Conservation (phyloP, 768 basidiomycete genomes). For the Hemileccinum impolitum region DNA sequence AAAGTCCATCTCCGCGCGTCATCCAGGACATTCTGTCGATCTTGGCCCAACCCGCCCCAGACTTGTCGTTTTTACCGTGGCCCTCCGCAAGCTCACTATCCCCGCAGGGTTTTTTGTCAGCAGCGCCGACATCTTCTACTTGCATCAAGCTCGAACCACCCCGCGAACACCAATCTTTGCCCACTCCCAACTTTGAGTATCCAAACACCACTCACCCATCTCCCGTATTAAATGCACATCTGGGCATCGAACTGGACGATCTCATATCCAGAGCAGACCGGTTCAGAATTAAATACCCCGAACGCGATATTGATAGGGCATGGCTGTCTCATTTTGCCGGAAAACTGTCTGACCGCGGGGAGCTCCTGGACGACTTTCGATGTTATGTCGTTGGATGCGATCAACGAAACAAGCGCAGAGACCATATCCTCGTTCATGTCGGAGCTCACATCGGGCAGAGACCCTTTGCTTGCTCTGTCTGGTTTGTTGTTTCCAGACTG, state of each 20-base stretch:
- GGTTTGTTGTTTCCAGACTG: constrained; percentile 41
- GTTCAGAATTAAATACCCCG: constrained; percentile 52
- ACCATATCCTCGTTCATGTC: constrained; percentile 73
- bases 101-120: not conserved
- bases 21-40: constrained; percentile 33
- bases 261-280: constrained; percentile 53
- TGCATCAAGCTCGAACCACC: not conserved
- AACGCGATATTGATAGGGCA: constrained; percentile 55
- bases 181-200: constrained; percentile 1
- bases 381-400: constrained; percentile 66
- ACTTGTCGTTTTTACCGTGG: constrained; percentile 9
- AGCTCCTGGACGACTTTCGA: constrained; percentile 56
- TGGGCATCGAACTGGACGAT: constrained; percentile 52
- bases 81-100: constrained; percentile 2
- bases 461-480: constrained; percentile 60
- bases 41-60: constrained; percentile 17
- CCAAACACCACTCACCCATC: constrained; percentile 24
- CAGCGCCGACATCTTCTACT: not conserved
- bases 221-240: constrained; percentile 62
- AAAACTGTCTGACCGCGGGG: constrained; percentile 55
- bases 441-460: constrained; percentile 70
- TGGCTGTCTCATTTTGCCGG: constrained; percentile 71
- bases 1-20: constrained; percentile 25
- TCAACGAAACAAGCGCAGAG: constrained; percentile 67
- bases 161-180: not conserved